Conservation (phyloP, 2,329 filamentous ascomycete species). For the Pestalotiopsis sp. region DNA sequence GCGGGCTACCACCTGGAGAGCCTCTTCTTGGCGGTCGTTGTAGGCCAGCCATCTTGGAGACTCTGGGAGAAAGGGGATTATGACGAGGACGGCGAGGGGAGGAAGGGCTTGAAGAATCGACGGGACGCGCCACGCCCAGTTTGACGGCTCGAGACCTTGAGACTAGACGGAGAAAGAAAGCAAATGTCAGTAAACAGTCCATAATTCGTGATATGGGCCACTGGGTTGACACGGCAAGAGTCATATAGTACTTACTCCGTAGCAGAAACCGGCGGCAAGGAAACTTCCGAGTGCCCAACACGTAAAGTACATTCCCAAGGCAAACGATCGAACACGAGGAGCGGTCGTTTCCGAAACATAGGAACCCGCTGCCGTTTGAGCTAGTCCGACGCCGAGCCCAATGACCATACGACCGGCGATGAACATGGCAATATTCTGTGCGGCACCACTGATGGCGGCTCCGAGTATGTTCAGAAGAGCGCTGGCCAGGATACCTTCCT, state of each 20-base stretch:
- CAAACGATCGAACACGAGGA: constrained; percentile 11
- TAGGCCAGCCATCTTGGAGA: constrained; percentile 36
- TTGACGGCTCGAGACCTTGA: constrained; percentile 21
- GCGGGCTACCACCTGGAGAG: constrained; percentile 39
- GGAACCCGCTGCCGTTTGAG: constrained; percentile 9
- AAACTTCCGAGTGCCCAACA: constrained; percentile 1
- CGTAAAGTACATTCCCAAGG: constrained; percentile 1
- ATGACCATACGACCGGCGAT: constrained; percentile 27
- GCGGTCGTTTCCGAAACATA: constrained; percentile 5
- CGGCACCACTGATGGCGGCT: constrained; percentile 21
- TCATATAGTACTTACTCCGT: neutral
- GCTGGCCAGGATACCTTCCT: constrained; percentile 21
- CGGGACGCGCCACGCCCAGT: constrained; percentile 39
- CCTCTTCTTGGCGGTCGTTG: constrained; percentile 30
- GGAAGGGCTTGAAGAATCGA: constrained; percentile 36
- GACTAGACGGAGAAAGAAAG: constrained; percentile 33
- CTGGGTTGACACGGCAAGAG: neutral
- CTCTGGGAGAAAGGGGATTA: constrained; percentile 19
- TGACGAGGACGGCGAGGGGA: constrained; percentile 22
- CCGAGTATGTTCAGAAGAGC: constrained; percentile 24
- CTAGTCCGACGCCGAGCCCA: constrained; percentile 20
- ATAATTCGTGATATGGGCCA: neutral
- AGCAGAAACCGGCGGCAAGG: neutral
- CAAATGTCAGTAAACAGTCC: constrained; percentile 21
- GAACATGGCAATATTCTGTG: constrained; percentile 30